A percentile compares a stretch with the other conserved stretches of the same genome.
These are phyloP conservation scores for Eragrostis curvula DNA, from an alignment of 176 grass and related monocot species.

Conservation along the genomic window DNA sequence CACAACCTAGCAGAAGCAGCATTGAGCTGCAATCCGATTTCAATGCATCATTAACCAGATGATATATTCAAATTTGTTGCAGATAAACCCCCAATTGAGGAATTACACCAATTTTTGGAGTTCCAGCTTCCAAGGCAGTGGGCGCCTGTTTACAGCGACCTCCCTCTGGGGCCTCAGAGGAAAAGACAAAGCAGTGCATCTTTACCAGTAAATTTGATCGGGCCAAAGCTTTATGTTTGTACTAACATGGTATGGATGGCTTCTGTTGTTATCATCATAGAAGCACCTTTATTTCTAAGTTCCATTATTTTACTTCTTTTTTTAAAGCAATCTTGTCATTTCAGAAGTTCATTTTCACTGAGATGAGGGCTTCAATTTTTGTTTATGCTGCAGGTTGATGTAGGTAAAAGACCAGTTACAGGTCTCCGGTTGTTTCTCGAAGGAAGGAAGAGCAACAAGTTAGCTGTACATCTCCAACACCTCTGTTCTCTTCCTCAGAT, in stretches of 20 bases:
- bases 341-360: background rate
- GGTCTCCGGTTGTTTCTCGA: constrained; percentile 86
- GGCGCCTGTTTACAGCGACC: constrained; percentile 93
- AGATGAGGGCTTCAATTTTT: background rate
- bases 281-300: background rate
- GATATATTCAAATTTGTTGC: constrained; percentile 39
- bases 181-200: constrained; percentile 81
- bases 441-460: constrained; percentile 91
- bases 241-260: constrained; percentile 79
- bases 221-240: constrained; percentile 89
- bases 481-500: constrained; percentile 92
- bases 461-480: constrained; percentile 95
- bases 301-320: constrained; percentile 4
- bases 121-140: constrained; percentile 97
- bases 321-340: background rate
- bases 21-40: background rate
- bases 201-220: constrained; percentile 88
- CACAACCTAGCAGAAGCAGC: constrained; percentile 3
- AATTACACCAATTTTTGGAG: constrained; percentile 95
- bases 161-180: constrained; percentile 89
- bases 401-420: constrained; percentile 79
- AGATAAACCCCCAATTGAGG: constrained; percentile 95
- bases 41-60: constrained; percentile 24
- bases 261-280: background rate
- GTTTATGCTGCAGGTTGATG: constrained; percentile 74